Percentiles rank a stretch among this genome's conserved stretches.
phyloP scores from a whole-genome alignment of 2,329 filamentous ascomycete genomes.

The Huntiella abstrusa region DNA sequence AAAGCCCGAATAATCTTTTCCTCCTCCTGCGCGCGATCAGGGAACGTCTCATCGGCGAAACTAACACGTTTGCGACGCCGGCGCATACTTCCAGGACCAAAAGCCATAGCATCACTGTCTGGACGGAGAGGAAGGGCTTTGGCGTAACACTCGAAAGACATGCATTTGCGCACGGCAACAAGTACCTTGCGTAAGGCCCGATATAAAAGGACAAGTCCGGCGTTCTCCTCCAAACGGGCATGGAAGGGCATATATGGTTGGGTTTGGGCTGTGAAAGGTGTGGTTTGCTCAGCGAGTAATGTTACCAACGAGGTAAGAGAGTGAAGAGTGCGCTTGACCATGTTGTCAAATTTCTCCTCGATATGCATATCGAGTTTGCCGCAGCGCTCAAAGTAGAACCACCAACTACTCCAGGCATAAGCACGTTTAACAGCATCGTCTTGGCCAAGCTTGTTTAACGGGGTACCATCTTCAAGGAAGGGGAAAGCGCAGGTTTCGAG shows the following conservation, averaged over 20 bases:
- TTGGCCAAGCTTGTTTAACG: slow-evolving; percentile 7
- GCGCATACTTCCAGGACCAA: slow-evolving; percentile 11
- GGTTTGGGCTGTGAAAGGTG: slow-evolving; percentile 7
- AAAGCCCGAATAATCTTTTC: slow-evolving; percentile 9
- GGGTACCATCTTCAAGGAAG: slow-evolving; percentile 9
- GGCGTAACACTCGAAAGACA: slow-evolving; percentile 10
- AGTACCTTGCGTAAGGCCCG: slow-evolving; percentile 6
- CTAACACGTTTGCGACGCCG: slow-evolving; percentile 11
- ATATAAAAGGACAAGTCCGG: slow-evolving; percentile 8
- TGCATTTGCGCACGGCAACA: slow-evolving; percentile 6
- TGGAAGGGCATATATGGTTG: slow-evolving; percentile 9
- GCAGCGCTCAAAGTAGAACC: slow-evolving; percentile 9
- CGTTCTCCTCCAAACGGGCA: slow-evolving; percentile 9
- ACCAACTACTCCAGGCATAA: slow-evolving; percentile 9
- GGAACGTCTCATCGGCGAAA: slow-evolving; percentile 10
- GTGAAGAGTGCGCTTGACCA: slow-evolving; percentile 10
- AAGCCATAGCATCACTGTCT: slow-evolving; percentile 4
- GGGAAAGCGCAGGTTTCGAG: slow-evolving; percentile 10
- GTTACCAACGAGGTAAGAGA: slow-evolving; percentile 10
- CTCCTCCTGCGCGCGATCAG: slow-evolving; percentile 8
- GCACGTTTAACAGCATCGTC: slow-evolving; percentile 1
- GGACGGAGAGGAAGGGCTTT: slow-evolving; percentile 10
- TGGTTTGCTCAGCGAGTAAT: slow-evolving; percentile 9
- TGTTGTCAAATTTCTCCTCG: slow-evolving; percentile 11
- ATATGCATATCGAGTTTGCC: slow-evolving; percentile 10